Evolutionary conservation across 2,329 filamentous ascomycete species (phyloP).

Genomic region (Polytolypa hystricis): DNA sequence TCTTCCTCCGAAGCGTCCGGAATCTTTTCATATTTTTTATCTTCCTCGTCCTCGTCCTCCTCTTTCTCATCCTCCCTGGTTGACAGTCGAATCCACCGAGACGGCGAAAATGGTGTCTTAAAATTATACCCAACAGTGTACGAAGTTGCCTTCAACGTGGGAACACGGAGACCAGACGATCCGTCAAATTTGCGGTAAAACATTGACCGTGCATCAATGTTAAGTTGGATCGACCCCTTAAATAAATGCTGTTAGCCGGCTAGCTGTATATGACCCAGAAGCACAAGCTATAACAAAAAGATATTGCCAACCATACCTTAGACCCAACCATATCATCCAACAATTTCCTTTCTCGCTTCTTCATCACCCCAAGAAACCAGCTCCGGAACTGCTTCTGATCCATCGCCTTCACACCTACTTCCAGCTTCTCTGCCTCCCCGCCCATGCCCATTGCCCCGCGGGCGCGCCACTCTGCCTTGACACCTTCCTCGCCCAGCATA

Average conservation of each 20-base stretch:
- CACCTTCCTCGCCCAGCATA: conserved; percentile 30
- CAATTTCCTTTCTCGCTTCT: conserved; percentile 25
- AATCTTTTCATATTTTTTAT: conserved; percentile 2
- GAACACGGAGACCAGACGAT: conserved; percentile 20
- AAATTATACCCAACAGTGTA: conserved; percentile 26
- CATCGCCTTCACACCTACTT: conserved; percentile 30
- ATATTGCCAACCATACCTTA: conserved; percentile 20
- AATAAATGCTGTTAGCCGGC: too few species aligned
- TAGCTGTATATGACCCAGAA: not conserved
- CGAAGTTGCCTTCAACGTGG: conserved; percentile 16
- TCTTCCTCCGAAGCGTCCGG: conserved; percentile 9
- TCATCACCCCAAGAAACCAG: conserved; percentile 33
- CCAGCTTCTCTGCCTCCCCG: conserved; percentile 20
- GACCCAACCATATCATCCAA: conserved; percentile 27
- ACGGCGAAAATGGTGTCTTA: conserved; percentile 23
- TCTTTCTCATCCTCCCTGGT: conserved; percentile 9
- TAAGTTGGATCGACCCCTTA: conserved; percentile 24
- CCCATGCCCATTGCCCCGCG: conserved; percentile 22
- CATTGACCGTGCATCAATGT: conserved; percentile 25
- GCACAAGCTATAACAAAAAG: conserved; percentile 1
- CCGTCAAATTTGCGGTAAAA: conserved; percentile 21
- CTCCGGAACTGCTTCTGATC: conserved; percentile 28
- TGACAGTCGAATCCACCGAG: conserved; percentile 10
- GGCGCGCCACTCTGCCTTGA: conserved; percentile 27
- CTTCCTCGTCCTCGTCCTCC: conserved; percentile 12